Base-by-base conservation (phyloP, 1,139 yeast genomes). In the Zhuliangozyma parablackwelliae region DNA sequence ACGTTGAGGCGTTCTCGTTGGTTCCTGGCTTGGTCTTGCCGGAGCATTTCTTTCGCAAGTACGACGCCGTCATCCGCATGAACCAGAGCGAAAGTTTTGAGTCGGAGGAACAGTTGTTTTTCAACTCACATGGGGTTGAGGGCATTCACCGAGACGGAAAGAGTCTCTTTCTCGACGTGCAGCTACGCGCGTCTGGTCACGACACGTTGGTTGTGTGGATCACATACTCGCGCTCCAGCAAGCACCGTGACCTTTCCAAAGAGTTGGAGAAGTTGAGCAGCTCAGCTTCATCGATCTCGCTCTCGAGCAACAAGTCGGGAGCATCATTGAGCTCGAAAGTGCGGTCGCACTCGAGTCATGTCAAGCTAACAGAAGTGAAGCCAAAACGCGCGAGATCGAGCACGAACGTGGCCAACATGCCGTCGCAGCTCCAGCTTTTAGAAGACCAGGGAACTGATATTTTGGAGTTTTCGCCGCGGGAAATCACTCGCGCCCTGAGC, bases 1-100 rank as follows among this genome's bases (percentile, higher is more conserved):
- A 55, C 34, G 41, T 65, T 29, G 72, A 75, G 42, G 43, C 58
- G 31, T 49, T 61, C 35, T 47, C 63, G 43, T 42, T 74, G 52
- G 44, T 86, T 75, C 51, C 71, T 62, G 63, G 95, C 0, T 55
- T 70, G 32, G 77, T 89, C 0, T 63, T 89, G 11, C 96, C 96
- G 0, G 97, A 89, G 56, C 96, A 89, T 59, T 83, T 85, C 54
- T 88, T 89, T 59, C 71, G 97, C 46, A 81, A 80, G 41, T 69
- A 65, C 44, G 63, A 66, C 42, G 65, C 72, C 2, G 46, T 54
- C 3, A 41, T 63, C 24, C 53, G 52, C 31, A 42, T 31, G 38
- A 44, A 21, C 37, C 43, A 25, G 42, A 36, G 26, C 21, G 39
- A 44, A 7, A 7, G 9, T 9, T 23, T 23, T 5, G 47, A 40